Conservation (phyloP, 177 flowering plant species). For the Vitis hybrid region DNA sequence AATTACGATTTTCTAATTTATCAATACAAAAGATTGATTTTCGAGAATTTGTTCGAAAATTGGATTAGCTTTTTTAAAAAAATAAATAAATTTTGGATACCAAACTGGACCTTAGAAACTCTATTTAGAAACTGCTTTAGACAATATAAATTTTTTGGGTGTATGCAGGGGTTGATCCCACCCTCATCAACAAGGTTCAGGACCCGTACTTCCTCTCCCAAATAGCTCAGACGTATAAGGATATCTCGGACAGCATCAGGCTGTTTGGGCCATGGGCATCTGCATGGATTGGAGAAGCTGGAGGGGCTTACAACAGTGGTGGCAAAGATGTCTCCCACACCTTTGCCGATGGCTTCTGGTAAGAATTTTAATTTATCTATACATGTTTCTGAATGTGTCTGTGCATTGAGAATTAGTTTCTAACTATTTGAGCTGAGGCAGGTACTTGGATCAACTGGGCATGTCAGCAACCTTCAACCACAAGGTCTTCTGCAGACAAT, state of each 20-base stretch:
- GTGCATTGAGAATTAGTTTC: background rate
- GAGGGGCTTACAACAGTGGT: conserved; percentile 80
- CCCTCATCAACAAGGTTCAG: conserved; percentile 42
- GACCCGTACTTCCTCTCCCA: conserved; percentile 47
- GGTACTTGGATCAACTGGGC: conserved; percentile 70
- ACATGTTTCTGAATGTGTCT: no score
- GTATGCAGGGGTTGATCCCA: conserved; percentile 48
- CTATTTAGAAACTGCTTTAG: no score
- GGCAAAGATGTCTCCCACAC: conserved; percentile 47
- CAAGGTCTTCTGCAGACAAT: conserved; percentile 59
- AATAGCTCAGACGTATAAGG: conserved; percentile 41
- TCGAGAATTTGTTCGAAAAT: background rate
- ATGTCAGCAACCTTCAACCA: conserved; percentile 52
- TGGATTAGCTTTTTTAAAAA: no score
- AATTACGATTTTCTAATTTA: no score
- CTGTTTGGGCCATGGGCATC: conserved; percentile 50
- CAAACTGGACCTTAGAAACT: no score
- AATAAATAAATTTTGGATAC: no score
- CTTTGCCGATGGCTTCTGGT: conserved; percentile 74
- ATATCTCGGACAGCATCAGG: conserved; percentile 20
- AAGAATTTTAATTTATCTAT: background rate
- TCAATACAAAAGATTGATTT: background rate
- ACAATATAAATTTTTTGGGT: no score
- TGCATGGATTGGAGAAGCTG: conserved; percentile 76
- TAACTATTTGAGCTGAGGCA: conserved; percentile 7